These are phyloP conservation scores for Davidsoniella virescens DNA, from an alignment of 2,329 filamentous ascomycete genomes.

Conservation along the genomic window DNA sequence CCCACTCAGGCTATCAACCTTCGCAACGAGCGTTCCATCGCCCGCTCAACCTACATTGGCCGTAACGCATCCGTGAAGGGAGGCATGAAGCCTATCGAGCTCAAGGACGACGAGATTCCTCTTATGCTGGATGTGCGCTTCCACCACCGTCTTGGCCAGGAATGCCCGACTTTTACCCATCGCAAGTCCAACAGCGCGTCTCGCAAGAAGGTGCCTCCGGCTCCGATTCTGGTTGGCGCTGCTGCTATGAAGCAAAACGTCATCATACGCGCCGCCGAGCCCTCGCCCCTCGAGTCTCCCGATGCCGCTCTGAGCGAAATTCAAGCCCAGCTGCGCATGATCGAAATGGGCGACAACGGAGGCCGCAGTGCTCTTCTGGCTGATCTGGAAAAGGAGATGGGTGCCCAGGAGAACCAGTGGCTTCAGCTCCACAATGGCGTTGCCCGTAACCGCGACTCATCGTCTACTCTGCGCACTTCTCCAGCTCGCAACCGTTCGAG, in stretches of 20 bases:
- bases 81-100: conserved; percentile 17
- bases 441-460: conserved; percentile 27
- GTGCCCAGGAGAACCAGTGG: conserved; percentile 43
- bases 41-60: conserved; percentile 3
- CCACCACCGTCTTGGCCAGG: conserved; percentile 42
- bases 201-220: conserved; percentile 39
- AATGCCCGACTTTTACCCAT: conserved; percentile 41
- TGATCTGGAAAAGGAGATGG: conserved; percentile 46
- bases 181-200: conserved; percentile 28
- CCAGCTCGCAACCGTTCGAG: neutral
- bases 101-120: conserved; percentile 23
- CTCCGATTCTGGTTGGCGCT: conserved; percentile 34
- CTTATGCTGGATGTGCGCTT: conserved; percentile 20
- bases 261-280: conserved; percentile 30
- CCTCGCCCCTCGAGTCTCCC: conserved; percentile 37
- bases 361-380: conserved; percentile 29
- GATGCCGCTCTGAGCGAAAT: conserved; percentile 32
- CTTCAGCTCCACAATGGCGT: conserved; percentile 37
- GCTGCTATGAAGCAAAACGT: conserved; percentile 24
- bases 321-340: conserved; percentile 33
- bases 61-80: neutral
- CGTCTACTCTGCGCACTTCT: conserved; percentile 28
- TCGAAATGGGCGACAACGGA: conserved; percentile 21
- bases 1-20: conserved; percentile 29
- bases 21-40: conserved; percentile 21